Evolutionary conservation across 2,329 filamentous ascomycete species (phyloP).

Genomic region (Geosmithia morbida): DNA sequence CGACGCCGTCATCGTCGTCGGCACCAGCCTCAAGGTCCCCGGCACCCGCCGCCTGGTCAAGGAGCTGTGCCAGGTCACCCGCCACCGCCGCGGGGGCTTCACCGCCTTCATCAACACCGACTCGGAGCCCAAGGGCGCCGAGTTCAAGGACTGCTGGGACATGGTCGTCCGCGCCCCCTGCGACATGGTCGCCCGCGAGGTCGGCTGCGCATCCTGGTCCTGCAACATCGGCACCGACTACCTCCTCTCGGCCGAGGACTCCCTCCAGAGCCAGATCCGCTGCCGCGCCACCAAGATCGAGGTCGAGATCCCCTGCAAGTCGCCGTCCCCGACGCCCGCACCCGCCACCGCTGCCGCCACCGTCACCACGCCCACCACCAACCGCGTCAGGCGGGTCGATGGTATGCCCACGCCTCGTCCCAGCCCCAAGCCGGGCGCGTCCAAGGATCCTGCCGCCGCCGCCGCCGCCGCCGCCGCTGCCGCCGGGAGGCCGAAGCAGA

Average conservation of each 20-base stretch:
- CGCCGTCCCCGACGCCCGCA: constrained; percentile 4
- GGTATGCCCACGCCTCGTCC: constrained; percentile 43
- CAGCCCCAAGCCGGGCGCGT: constrained; percentile 34
- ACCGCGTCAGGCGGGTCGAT: constrained; percentile 23
- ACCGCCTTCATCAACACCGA: constrained; percentile 94
- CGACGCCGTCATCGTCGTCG: constrained; percentile 87
- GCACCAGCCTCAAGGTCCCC: constrained; percentile 89
- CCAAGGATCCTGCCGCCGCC: constrained; percentile 10
- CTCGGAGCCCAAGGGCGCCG: constrained; percentile 63
- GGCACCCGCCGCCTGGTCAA: constrained; percentile 80
- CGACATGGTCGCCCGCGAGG: constrained; percentile 70
- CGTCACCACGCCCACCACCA: constrained; percentile 13
- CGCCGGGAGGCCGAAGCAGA: constrained; percentile 32
- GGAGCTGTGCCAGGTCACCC: constrained; percentile 80
- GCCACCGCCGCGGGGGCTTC: constrained; percentile 67
- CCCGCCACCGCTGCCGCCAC: constrained; percentile 11
- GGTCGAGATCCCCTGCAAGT: constrained; percentile 12
- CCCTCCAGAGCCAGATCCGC: constrained; percentile 21
- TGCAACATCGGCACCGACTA: constrained; percentile 34
- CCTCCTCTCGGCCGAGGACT: constrained; percentile 28
- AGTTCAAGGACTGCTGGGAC: constrained; percentile 90
- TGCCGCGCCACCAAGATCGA: constrained; percentile 21
- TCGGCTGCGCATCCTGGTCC: constrained; percentile 47
- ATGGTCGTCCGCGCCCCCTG: constrained; percentile 75
- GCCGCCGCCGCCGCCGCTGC: constrained; percentile 4